phyloP scores from a whole-genome alignment of 305 asterid genomes.

The Galium porrigens region DNA sequence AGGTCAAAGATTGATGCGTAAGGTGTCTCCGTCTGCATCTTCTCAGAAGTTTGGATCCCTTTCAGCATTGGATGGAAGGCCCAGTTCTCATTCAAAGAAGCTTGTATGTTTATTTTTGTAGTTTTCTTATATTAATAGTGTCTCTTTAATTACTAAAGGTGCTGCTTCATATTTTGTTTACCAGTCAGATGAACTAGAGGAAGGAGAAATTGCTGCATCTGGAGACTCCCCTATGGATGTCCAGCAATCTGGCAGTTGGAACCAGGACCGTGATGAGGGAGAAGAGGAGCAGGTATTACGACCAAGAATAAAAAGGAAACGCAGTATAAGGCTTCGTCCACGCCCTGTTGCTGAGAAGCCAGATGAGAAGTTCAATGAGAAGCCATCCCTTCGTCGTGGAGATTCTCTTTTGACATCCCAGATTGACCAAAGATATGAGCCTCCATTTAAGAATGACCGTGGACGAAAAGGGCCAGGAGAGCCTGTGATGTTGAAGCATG shows the following conservation, averaged over 20 bases:
- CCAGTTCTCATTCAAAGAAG: slow-evolving; percentile 69
- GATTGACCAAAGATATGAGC: slow-evolving; percentile 44
- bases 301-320: slow-evolving; percentile 81
- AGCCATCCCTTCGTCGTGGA: slow-evolving; percentile 41
- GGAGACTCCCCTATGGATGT: slow-evolving; percentile 82
- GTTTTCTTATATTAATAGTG: slow-evolving; percentile 10
- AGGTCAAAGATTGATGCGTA: slow-evolving; percentile 37
- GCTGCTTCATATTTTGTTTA: slow-evolving; percentile 15
- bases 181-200: slow-evolving; percentile 82
- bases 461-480: slow-evolving; percentile 42
- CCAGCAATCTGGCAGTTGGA: slow-evolving; percentile 97
- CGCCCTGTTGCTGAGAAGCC: slow-evolving; percentile 46
- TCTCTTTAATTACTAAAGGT: slow-evolving; percentile 8
- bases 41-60: slow-evolving; percentile 97
- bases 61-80: slow-evolving; percentile 83
- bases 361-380: no score
- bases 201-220: slow-evolving; percentile 84
- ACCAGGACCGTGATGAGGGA: slow-evolving; percentile 88
- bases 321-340: slow-evolving; percentile 83
- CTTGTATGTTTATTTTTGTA: slow-evolving; percentile 31
- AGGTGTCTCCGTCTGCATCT: slow-evolving; percentile 67
- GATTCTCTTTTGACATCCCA: slow-evolving; percentile 54
- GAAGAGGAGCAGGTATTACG: slow-evolving; percentile 96
- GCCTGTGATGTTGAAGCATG: slow-evolving; percentile 32
- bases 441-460: slow-evolving; percentile 41